Base-by-base conservation (phyloP, 176 grass and related monocot species). In the Phoenix dactylifera region DNA sequence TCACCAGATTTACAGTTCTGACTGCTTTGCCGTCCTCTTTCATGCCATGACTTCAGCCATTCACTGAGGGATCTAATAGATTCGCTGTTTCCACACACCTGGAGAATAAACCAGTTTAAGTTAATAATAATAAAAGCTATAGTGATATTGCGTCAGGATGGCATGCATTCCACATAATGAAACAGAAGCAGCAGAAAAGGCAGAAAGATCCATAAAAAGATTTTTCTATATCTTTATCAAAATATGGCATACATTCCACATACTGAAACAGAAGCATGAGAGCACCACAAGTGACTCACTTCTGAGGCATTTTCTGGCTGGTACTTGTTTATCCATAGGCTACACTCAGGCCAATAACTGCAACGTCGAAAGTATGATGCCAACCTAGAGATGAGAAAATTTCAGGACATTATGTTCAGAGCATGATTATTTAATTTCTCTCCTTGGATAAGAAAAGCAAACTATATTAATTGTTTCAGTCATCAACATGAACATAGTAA, bases 1-100 rank as follows among this genome's bases (percentile, higher is more conserved):
- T 58, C 62, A 25, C 22, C 59, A 60, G 44, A 55, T 16, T 77
- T 62, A 54, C 51, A 35, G 52, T 52, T 79, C 59, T 78, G 62
- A 5, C 55, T 75, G 22, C 15, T 73, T 67, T 75, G 87, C 58
- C 65, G 81, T 62, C 83, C 84, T 82, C 66, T 80, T 66, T 85
- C 84, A 80, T 97, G 75, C 87, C 92, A 91, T 18, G 67, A 65
- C 66, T 83, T 80, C 24, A 97, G 92, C 92, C 92, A 97, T 73
- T 97, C 81, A 19, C 28, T 58, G 3, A 91, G 87, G 65, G 80
- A 84, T 19, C 78, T 85, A 57, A 91, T 67, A 62, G 77, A 76
- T 35, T 83, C 83, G 68, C 25, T 65, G 51, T 97, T 97, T 60
- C 92, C 92, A 61, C 92, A 97, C 12, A 97, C 84, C 92, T 97